Evolutionary conservation across 2,329 filamentous ascomycete genomes (phyloP), one percentile per base, ranked within the genome.

Genomic region (Hirsutella thompsonii): DNA sequence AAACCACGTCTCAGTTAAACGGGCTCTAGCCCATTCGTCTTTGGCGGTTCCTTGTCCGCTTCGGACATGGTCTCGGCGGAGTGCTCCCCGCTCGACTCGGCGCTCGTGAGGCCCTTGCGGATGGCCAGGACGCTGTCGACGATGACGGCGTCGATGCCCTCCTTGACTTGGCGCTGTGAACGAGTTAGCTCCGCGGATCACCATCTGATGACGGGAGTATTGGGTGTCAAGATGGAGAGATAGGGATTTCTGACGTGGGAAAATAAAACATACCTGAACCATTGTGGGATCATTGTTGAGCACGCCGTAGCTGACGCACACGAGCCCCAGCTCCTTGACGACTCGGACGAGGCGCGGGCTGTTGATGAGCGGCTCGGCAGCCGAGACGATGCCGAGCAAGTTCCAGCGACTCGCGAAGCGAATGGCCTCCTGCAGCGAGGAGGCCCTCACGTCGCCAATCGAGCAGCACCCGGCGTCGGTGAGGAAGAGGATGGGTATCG

Each of bases 141-240:
- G 55, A 98, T 98, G 41, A 98, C 90, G 1, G 92, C 92, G 57
- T 98, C 92, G 46, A 98, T 95, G 37, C 92, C 90, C 62, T 95
- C 86, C 41, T 86, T 84, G 9, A 93, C 86, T 79, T 98, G 92
- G 47, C 82, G 67, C 80, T 89, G 56, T 49, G 9, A 16, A n/a
- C 8, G 29, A 32, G 29, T 32, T 11, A n/a, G n/a, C n/a, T n/a
- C n/a, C n/a, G n/a, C n/a, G n/a, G n/a, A n/a, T n/a, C n/a, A n/a
- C n/a, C n/a, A n/a, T n/a, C n/a, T n/a, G n/a, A n/a, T n/a, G n/a
- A n/a, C n/a, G n/a, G n/a, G n/a, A n/a, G n/a, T n/a, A n/a, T n/a
- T n/a, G n/a, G n/a, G n/a, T n/a, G n/a, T n/a, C 13, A 33, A 26
- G 13, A 9, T 21, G 19, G 9, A 9, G 19, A 36, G 19, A 36